Percentiles rank a stretch among this genome's conserved stretches.
Conservation (phyloP, 192 early-diverging fungal species). For the Obelidium mucronatum region DNA sequence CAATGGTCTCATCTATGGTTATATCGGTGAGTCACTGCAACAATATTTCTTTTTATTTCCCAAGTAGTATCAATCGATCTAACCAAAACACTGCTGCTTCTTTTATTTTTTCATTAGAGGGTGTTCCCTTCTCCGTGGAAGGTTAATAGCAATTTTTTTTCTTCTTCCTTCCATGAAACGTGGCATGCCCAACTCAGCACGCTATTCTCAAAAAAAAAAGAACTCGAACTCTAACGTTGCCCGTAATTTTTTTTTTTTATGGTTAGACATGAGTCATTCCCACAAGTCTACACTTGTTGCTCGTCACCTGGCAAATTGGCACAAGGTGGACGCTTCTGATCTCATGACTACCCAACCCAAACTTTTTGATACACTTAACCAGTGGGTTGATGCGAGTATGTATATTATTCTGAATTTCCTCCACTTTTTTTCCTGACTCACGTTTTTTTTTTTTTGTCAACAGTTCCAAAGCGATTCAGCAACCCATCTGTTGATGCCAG, state of each 20-base stretch:
- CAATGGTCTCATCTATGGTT: constrained; percentile 96
- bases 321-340: constrained; percentile 56
- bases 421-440: neutral
- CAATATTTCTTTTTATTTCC: neutral
- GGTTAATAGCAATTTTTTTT: constrained; percentile 5
- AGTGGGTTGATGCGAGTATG: constrained; percentile 74
- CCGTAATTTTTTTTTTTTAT: no score
- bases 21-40: constrained; percentile 19
- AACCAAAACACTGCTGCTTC: neutral
- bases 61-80: no score
- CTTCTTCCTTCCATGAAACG: no score
- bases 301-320: constrained; percentile 81
- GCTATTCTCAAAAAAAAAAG: no score
- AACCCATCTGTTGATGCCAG: constrained; percentile 62
- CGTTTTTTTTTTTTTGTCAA: neutral
- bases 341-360: constrained; percentile 54
- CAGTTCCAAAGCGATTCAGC: constrained; percentile 67
- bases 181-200: no score
- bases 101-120: constrained; percentile 64
- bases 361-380: constrained; percentile 74
- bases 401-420: neutral
- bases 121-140: constrained; percentile 27
- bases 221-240: no score
- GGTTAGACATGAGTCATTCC: constrained; percentile 74
- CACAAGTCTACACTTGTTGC: constrained; percentile 81